Evolutionary conservation across 1,284 basidiomycete genomes (phyloP), one percentile per base, ranked within the genome.

Genomic region (Ustilago esculenta): DNA sequence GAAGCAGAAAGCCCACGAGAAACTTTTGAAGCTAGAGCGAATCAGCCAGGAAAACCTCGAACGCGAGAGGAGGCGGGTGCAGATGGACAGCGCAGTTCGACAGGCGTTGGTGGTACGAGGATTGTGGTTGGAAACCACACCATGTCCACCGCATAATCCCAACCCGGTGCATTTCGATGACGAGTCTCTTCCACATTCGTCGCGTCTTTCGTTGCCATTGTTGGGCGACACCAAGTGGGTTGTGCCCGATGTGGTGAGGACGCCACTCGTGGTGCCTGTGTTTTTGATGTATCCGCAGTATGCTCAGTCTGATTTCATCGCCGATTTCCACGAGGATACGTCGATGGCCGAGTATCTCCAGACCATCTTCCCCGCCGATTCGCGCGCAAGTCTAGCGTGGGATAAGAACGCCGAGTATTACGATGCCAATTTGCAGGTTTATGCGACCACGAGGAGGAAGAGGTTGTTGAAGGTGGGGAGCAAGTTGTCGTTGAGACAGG

Each of bases 211-310:
- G 0, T 43, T 81, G 23, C 75, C 81, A 1, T 55, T 82, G 25
- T 15, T 34, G 3, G 49, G 35, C 10, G 11, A 18, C 11, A 35
- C 65, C 18, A 52, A 57, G n/a, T 81, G 79, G 77, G 30, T 21
- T 1, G 44, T 74, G 4, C 79, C 79, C 0, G 80, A 81, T 37
- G 55, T 66, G 12, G 73, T 81, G 27, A 71, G 77, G 79, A 90
- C 84, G 79, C 88, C 90, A 0, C 84, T 98, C 46, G 84, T 95
- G 58, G 85, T 96, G 78, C 94, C 95, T 5, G 89, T 91, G 18
- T 91, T 96, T 84, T 89, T 98, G 82, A 86, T 97, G 60, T 97
- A 98, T 82, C 96, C 96, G 2, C 89, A 92, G 82, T 86, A 94
- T 76, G 87, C 89, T 25, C 92, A 88, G 21, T 91, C 92, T 43